phyloP scores from a whole-genome alignment of 1,139 yeast species.

The Blastobotrys elegans region DNA sequence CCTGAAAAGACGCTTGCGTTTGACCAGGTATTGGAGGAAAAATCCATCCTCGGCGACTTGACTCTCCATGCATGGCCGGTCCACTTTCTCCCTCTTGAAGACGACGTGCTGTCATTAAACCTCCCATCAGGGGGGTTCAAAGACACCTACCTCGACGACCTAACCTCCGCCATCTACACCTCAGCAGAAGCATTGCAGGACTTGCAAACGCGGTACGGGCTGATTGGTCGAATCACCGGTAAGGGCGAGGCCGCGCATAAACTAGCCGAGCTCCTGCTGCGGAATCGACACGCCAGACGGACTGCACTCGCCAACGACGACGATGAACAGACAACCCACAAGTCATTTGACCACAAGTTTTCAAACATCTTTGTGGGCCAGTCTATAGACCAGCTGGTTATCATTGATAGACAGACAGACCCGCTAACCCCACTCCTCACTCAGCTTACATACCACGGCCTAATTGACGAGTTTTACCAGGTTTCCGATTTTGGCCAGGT shows the following conservation, averaged over 20 bases:
- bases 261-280: constrained; percentile 36
- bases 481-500: constrained; percentile 47
- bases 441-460: constrained; percentile 78
- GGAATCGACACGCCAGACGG: constrained; percentile 25
- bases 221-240: constrained; percentile 41
- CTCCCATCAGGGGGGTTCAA: constrained; percentile 31
- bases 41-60: constrained; percentile 38
- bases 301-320: constrained; percentile 21
- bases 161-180: constrained; percentile 36
- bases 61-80: constrained; percentile 34
- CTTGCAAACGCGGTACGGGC: constrained; percentile 35
- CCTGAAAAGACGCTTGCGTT: constrained; percentile 36
- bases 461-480: constrained; percentile 67
- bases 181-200: constrained; percentile 40
- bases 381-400: constrained; percentile 46
- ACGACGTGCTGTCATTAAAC: constrained; percentile 34
- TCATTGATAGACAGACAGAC: constrained; percentile 76
- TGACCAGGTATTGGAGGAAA: constrained; percentile 31
- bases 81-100: constrained; percentile 32
- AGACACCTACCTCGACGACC: constrained; percentile 35
- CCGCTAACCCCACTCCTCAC: constrained; percentile 63
- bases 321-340: constrained; percentile 1
- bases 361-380: constrained; percentile 33
- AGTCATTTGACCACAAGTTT: constrained; percentile 27
- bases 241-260: constrained; percentile 45